These are phyloP conservation scores for Trichoderma sp. DNA, from an alignment of 2,329 filamentous ascomycete genomes.

Conservation along the genomic window DNA sequence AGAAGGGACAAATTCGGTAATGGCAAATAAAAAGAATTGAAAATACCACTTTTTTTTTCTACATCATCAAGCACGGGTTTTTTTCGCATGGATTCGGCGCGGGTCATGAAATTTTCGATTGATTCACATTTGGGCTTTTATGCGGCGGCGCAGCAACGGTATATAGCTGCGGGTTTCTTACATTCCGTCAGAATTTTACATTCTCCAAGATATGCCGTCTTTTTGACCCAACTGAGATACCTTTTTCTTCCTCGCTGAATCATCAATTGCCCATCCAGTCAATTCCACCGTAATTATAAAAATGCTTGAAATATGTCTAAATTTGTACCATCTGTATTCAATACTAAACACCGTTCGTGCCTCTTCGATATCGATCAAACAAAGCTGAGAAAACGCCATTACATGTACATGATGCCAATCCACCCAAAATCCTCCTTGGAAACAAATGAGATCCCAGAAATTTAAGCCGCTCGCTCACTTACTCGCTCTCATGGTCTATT, in stretches of 20 bases:
- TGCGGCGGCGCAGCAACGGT: constrained; percentile 17
- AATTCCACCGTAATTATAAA: neutral
- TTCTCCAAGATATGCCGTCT: constrained; percentile 17
- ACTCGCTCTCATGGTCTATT: constrained; percentile 46
- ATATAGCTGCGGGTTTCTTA: constrained; percentile 35
- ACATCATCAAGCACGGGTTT: constrained; percentile 29
- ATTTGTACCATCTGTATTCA: neutral
- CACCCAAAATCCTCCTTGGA: neutral
- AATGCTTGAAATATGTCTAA: neutral
- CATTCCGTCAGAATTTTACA: constrained; percentile 43
- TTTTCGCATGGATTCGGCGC: constrained; percentile 43
- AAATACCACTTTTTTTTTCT: neutral
- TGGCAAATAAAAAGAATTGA: neutral
- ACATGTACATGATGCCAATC: constrained; percentile 7
- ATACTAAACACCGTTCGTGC: neutral
- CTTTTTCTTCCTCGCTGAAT: neutral
- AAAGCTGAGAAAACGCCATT: neutral
- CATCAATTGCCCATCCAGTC: neutral
- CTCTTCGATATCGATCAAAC: neutral
- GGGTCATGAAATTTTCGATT: constrained; percentile 39
- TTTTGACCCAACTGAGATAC: constrained; percentile 13
- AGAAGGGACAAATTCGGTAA: neutral
- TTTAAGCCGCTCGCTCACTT: neutral
- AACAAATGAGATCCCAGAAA: neutral
- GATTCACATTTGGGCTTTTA: constrained; percentile 19